Conservation (phyloP, 768 basidiomycete species). For the Nidularia pulvinata region DNA sequence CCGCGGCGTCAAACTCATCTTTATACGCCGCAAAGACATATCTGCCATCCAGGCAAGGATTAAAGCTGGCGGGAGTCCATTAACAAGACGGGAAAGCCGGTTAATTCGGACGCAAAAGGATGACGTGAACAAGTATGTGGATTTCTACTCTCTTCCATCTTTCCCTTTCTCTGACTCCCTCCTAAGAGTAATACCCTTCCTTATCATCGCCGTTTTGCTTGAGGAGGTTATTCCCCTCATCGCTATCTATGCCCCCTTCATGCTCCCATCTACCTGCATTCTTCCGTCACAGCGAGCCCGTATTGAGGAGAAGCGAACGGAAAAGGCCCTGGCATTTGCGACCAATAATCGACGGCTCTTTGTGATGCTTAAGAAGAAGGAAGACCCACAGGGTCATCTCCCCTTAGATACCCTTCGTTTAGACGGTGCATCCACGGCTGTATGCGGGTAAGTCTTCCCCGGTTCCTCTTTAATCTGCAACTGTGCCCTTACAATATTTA, state of each 20-base stretch:
- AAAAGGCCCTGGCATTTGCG: conserved; percentile 41
- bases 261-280: conserved; percentile 87
- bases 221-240: conserved; percentile 86
- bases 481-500: conserved; percentile 1
- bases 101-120: conserved; percentile 65
- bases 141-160: background rate
- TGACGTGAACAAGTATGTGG: conserved; percentile 69
- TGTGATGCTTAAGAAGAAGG: conserved; percentile 25
- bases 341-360: conserved; percentile 33
- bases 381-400: conserved; percentile 28
- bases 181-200: conserved; percentile 73
- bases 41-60: conserved; percentile 55
- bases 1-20: conserved; percentile 72
- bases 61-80: conserved; percentile 54
- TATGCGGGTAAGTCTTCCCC: conserved; percentile 50
- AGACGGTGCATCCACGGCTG: conserved; percentile 30
- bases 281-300: conserved; percentile 75
- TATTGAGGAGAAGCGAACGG: conserved; percentile 56
- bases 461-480: background rate
- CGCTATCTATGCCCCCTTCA: conserved; percentile 81
- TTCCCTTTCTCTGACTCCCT: conserved; percentile 2
- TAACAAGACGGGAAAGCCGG: conserved; percentile 69
- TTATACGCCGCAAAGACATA: conserved; percentile 56
- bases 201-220: conserved; percentile 68
- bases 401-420: conserved; percentile 24